These are phyloP conservation scores for Penicillium desertorum DNA, from an alignment of 495 filamentous ascomycete genomes.

Conservation along the genomic window DNA sequence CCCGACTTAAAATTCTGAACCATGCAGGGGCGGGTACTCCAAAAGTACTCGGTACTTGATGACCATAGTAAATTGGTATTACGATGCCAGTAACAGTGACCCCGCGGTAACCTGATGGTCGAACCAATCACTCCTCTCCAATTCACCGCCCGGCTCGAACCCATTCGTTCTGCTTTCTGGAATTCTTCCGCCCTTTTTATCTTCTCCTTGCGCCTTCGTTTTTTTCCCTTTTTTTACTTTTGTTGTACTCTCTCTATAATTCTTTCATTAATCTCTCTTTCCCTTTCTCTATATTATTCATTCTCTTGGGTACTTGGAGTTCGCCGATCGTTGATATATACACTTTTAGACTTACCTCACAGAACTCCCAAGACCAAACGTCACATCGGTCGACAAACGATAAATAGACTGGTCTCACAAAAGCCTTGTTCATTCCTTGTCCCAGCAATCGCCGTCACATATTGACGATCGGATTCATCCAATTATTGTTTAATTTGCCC, in stretches of 20 bases:
- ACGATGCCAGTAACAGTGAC: not conserved
- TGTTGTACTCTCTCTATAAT: constrained; percentile 16
- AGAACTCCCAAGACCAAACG: constrained; percentile 1
- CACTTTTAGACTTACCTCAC: constrained; percentile 6
- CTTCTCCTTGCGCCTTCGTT: constrained; percentile 24
- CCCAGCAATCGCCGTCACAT: not conserved
- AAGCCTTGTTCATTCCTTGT: constrained; percentile 3
- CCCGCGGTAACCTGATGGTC: not conserved
- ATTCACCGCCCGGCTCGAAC: constrained; percentile 34
- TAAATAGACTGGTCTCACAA: not conserved
- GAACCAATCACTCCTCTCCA: constrained; percentile 20
- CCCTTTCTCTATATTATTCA: constrained; percentile 10
- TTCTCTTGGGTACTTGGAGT: constrained; percentile 16
- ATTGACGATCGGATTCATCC: not conserved
- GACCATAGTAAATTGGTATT: not conserved
- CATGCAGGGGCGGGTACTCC: constrained; percentile 1
- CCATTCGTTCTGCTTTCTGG: constrained; percentile 20
- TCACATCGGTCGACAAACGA: constrained; percentile 1
- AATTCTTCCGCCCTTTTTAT: constrained; percentile 28
- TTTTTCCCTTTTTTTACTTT: constrained; percentile 14
- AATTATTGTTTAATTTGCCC: constrained; percentile 2
- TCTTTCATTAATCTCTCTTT: constrained; percentile 17
- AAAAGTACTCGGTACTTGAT: constrained; percentile 10
- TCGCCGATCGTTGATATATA: constrained; percentile 6
- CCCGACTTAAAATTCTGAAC: constrained; percentile 20